A percentile compares a stretch with the other conserved stretches of the same genome.
phyloP scores from a whole-genome alignment of 805 yeast genomes.

The Suhomyces faveliae region DNA sequence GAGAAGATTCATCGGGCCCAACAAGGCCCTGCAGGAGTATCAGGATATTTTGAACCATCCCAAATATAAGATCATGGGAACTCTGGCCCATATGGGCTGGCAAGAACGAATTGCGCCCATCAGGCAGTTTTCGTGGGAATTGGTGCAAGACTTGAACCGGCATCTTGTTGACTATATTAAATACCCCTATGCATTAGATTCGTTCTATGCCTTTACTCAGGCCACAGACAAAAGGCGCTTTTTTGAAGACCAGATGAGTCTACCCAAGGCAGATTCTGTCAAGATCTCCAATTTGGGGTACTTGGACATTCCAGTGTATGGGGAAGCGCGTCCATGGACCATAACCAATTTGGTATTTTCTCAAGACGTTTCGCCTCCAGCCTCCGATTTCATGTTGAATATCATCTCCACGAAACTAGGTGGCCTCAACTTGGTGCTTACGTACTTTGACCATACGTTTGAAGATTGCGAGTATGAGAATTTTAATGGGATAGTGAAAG shows the following conservation, averaged over 20 bases:
- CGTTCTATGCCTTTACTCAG: conserved; percentile 18
- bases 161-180: conserved; percentile 19
- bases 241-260: conserved; percentile 23
- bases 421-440: conserved; percentile 36
- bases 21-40: conserved; percentile 15
- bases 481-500: conserved; percentile 22
- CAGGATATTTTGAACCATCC: conserved; percentile 15
- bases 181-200: conserved; percentile 26
- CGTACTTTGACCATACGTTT: conserved; percentile 27
- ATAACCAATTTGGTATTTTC: conserved; percentile 33
- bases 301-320: conserved; percentile 19
- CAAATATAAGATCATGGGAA: conserved; percentile 30
- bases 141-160: not conserved
- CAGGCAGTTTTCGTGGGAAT: conserved; percentile 32
- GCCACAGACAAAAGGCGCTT: conserved; percentile 17
- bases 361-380: conserved; percentile 35
- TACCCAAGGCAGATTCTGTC: conserved; percentile 28
- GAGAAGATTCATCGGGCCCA: conserved; percentile 23
- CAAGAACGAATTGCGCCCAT: conserved; percentile 31
- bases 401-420: conserved; percentile 29
- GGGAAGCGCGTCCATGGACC: conserved; percentile 18
- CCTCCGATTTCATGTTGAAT: conserved; percentile 35
- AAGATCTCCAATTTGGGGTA: conserved; percentile 40
- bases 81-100: conserved; percentile 34
- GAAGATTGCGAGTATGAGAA: conserved; percentile 22